A percentile compares a stretch with the other conserved stretches of the same genome.
Evolutionary conservation across 2,329 filamentous ascomycete species (phyloP).

Genomic region (Exophiala viscosa): DNA sequence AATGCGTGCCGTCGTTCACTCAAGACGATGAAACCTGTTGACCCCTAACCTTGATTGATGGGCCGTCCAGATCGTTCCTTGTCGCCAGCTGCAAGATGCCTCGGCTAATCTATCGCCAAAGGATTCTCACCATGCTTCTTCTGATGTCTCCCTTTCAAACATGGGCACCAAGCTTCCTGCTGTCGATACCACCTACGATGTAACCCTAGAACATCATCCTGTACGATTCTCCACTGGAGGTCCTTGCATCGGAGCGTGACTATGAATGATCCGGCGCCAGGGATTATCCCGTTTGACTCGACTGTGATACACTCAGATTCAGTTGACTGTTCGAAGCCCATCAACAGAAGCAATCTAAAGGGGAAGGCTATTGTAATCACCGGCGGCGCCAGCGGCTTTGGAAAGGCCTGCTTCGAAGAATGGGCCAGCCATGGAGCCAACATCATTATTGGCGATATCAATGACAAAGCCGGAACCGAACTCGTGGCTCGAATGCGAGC

Average conservation of each 20-base stretch:
- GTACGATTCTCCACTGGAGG: no score
- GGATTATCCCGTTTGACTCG: slow-evolving; percentile 7
- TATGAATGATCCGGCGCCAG: not conserved
- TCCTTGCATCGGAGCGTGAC: not conserved
- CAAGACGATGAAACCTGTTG: no score
- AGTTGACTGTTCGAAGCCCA: slow-evolving; percentile 14
- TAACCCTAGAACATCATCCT: no score
- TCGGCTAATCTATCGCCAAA: no score
- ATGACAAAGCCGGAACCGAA: slow-evolving; percentile 50
- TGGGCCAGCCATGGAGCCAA: slow-evolving; percentile 58
- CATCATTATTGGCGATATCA: slow-evolving; percentile 62
- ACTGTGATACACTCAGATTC: slow-evolving; percentile 14
- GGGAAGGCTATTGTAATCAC: slow-evolving; percentile 61
- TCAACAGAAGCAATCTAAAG: slow-evolving; percentile 12
- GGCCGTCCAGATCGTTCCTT: no score
- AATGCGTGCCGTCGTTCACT: no score
- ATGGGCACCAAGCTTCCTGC: not conserved
- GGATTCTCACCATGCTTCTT: no score
- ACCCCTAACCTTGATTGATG: no score
- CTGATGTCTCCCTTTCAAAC: no score
- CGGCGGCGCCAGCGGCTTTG: slow-evolving; percentile 61
- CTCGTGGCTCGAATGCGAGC: slow-evolving; percentile 55
- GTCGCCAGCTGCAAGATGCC: no score
- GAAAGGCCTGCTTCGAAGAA: slow-evolving; percentile 51
- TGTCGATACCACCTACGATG: not conserved